Percentiles rank a stretch among this genome's conserved stretches.
phyloP scores from a whole-genome alignment of 1,284 basidiomycete species.

The Porogramme epimiltina region DNA sequence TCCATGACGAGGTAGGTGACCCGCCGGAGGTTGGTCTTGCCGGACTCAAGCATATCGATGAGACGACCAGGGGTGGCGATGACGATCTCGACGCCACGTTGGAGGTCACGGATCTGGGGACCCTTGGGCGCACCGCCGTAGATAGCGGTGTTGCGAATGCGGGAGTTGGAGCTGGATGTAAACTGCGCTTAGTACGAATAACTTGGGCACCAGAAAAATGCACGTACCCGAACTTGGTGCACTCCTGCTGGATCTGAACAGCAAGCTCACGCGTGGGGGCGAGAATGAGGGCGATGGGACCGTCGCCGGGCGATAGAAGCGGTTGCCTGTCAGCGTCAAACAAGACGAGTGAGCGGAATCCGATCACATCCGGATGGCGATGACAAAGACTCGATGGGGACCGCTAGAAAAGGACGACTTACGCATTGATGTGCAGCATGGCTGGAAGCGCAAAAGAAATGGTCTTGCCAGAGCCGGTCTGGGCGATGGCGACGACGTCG shows the following conservation, averaged over 20 bases:
- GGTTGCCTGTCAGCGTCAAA: constrained; percentile 67
- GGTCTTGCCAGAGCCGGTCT: constrained; percentile 97
- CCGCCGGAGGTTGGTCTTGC: constrained; percentile 94
- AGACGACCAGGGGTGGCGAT: constrained; percentile 91
- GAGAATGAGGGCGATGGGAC: constrained; percentile 95
- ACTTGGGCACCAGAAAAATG: too few species aligned
- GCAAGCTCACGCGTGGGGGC: constrained; percentile 98
- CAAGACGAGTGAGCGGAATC: neutral
- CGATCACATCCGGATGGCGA: constrained; percentile 8
- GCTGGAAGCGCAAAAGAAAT: constrained; percentile 98
- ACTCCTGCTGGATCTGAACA: constrained; percentile 98
- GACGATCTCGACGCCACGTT: constrained; percentile 95
- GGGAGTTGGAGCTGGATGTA: constrained; percentile 75
- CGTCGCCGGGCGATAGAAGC: constrained; percentile 90
- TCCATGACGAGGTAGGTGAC: constrained; percentile 99
- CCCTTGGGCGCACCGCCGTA: constrained; percentile 99
- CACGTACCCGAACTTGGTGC: constrained; percentile 92
- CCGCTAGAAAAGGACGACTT: constrained; percentile 36
- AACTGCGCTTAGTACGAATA: neutral
- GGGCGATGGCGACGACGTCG: constrained; percentile 95
- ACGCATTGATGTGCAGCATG: constrained; percentile 99
- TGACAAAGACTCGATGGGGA: constrained; percentile 1
- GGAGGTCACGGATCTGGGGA: constrained; percentile 95
- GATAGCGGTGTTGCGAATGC: constrained; percentile 97
- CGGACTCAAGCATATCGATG: constrained; percentile 94